Base-by-base conservation (phyloP, 2,329 filamentous ascomycete genomes). In the Sporothrix pseudoabietina region DNA sequence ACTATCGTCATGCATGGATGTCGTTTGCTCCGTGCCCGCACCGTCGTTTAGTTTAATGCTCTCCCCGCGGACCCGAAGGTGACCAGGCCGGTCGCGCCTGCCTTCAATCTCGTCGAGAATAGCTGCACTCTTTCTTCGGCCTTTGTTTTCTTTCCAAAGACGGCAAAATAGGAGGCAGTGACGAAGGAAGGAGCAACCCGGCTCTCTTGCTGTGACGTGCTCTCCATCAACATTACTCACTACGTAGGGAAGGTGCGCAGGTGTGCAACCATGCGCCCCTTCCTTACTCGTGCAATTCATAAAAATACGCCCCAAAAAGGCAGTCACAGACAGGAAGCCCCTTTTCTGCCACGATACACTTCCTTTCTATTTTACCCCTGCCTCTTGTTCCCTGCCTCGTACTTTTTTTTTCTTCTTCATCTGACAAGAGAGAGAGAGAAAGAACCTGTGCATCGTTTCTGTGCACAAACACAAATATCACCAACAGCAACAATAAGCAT, bases 211-310 rank as follows among this genome's bases (percentile, higher is more conserved):
- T 35, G 55, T 10, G 55, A 32, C 39, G 32, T 41, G 39, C 59
- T 22, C 22, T 63, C 32, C 39, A 39, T 63, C n/a, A 26, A 63
- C 59, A 26, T 41, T 22, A 10, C 19, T 26, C 26, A 52, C 2
- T 63, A 63, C 19, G 35, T 41, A 16, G 44, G 63, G 39, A 66
- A 47, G 26, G 44, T 44, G 59, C 59, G 59, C n/a, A 65, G 35
- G 22, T 44, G 59, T 35, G 35, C 35, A n/a, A 35, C 35, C 16
- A 35, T 35, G 30, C 14, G 55, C 26, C 26, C 55, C 59, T 41
- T 41, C 32, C 55, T 22, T 5, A 41, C 9, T 22, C 41, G 59
- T 26, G 59, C 9, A 44, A 35, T 35, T 35, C 35, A 35, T 1
- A 35, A 35, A 35, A 35, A 35, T 8, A 35, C 35, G 44, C n/a